Base-by-base conservation (phyloP, 1,284 basidiomycete genomes). In the Ganoderma lucidum region DNA sequence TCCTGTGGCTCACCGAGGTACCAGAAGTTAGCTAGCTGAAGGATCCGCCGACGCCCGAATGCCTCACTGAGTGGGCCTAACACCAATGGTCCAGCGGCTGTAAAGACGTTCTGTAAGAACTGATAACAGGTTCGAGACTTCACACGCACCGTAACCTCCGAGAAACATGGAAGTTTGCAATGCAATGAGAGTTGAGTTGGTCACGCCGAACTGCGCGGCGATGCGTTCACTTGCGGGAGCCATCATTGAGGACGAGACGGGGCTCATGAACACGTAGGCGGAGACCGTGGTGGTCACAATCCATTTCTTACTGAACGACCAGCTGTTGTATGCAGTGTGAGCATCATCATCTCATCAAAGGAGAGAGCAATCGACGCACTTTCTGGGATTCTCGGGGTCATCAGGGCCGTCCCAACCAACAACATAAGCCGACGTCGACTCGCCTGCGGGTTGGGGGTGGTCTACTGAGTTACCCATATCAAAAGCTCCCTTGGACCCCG, bases 161-260 rank as follows among this genome's bases (percentile, higher is more conserved):
- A 94, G 82, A 73, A 93, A 94, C 0, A 93, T 83, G 0, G 89
- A 90, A 0, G 87, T 88, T 4, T 85, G 86, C 78, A 94, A 84
- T 0, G 89, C 89, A 19, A 88, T 80, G 3, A 90, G 70, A 2
- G 84, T 86, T 0, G 73, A 73, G 70, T 76, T 87, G 5, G 85
- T 87, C 12, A 93, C 84, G 0, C 86, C 84, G 71, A 92, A 89
- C 32, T 90, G 78, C 15, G 73, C 68, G 0, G 90, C 87, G 8
- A 93, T 73, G 58, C 86, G 83, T 0, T 74, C 73, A 1, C 85
- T 83, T 0, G 91, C 90, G 0, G 93, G 91, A 0, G 93, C 89
- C 37, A 93, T 84, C 87, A 93, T 91, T 15, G 90, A 87, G 3
- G 90, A 90, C 1, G 90, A 87, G 3, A 90, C 83, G 0, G 90